Percentiles rank a stretch among this genome's conserved stretches.
phyloP scores from a whole-genome alignment of 2,329 filamentous ascomycete species.

The Stachybotrys elegans region DNA sequence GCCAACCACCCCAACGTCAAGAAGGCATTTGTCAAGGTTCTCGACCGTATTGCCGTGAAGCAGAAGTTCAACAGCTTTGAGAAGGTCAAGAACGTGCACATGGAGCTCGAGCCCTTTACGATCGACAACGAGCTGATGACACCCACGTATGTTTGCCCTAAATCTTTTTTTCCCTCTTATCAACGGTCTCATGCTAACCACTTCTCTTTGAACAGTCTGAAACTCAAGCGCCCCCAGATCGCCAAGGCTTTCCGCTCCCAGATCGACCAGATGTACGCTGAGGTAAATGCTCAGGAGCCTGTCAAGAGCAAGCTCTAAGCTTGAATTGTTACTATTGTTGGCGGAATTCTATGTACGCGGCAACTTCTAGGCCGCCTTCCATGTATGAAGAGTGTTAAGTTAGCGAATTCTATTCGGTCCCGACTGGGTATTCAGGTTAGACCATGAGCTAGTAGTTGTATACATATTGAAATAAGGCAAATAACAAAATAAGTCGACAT shows the following conservation, averaged over 20 bases:
- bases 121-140: constrained; percentile 89
- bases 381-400: too few species aligned
- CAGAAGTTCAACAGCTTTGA: constrained; percentile 93
- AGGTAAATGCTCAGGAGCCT: constrained; percentile 28
- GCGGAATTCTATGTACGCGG: too few species aligned
- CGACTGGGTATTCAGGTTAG: too few species aligned
- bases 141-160: constrained; percentile 64
- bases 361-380: too few species aligned
- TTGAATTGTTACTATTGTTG: too few species aligned
- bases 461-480: too few species aligned
- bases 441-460: too few species aligned
- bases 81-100: constrained; percentile 65
- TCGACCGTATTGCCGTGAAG: constrained; percentile 73
- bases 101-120: constrained; percentile 85
- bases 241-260: constrained; percentile 46
- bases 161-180: neutral
- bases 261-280: constrained; percentile 53
- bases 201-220: constrained; percentile 38
- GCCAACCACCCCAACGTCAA: constrained; percentile 65
- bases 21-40: constrained; percentile 69
- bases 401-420: too few species aligned
- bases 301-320: constrained; percentile 19
- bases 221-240: constrained; percentile 55
- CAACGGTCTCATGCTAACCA: constrained; percentile 10
- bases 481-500: too few species aligned